Evolutionary conservation across 257 asterid genomes (phyloP), one percentile per base, ranked within the genome.

Genomic region (Solanum pennellii): DNA sequence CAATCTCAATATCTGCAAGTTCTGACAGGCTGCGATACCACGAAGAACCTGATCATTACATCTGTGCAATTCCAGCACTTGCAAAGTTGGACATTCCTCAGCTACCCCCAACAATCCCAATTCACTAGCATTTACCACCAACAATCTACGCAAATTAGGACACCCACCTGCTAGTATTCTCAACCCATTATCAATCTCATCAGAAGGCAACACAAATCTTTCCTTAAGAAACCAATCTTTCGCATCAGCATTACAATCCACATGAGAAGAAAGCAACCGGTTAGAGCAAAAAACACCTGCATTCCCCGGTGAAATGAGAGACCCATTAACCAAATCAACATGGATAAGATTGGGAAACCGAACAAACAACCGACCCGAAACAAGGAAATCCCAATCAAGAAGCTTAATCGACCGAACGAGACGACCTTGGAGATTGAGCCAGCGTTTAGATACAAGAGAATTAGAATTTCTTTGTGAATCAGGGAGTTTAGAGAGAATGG

Each of bases 361-460:
- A 31, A 86, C 12, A 83, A 96, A 90, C 88, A 95, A 83, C 77
- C 99, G 90, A 77, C 98, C 96, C 2, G 96, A 91, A 20, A 91
- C 85, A 4, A 96, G 94, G 88, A 96, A 95, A 12, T 93, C 94
- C 98, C 99, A 95, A 75, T 92, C 96, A 29, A 95, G 94, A 86
- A 96, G 90, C 94, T 93, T 95, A 29, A 95, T 35, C 42, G 98
- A 93, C 76, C 95, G 91, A 13, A 93, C 93, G 1, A 96, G 95
- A 83, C 99, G 94, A 42, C 99, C 99, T 85, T 95, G 98, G 60
- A 96, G 92, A 87, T 93, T 87, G 86, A 96, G 94, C 99, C 99
- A 96, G 31, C 98, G 80, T 39, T 93, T 96, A 42, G 95, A 95
- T 14, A 96, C 98, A 13, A 96, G 95, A 59, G 86, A 91, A 52